phyloP scores from a whole-genome alignment of 768 basidiomycete genomes.

The Boletus huronensis region DNA sequence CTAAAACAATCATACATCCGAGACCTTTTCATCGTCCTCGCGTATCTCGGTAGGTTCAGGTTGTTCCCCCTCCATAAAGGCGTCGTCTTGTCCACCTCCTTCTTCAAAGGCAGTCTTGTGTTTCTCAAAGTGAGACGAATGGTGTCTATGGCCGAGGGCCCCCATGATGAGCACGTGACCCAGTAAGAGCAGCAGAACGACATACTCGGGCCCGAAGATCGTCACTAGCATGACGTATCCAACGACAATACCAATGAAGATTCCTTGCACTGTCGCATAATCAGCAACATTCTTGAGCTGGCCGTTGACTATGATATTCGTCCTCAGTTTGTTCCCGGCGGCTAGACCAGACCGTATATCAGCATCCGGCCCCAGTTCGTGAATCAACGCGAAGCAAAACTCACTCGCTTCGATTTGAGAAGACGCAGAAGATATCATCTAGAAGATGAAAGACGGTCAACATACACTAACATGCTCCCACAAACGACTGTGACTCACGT shows the following conservation, averaged over 20 bases:
- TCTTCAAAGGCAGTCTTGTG: conserved; percentile 76
- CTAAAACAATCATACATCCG: conserved; percentile 10
- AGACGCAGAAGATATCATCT: conserved; percentile 69
- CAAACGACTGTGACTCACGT: conserved; percentile 32
- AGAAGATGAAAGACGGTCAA: not conserved
- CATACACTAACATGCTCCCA: not conserved
- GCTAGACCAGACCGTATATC: conserved; percentile 33
- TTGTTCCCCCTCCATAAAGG: conserved; percentile 27
- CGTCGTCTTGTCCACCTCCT: conserved; percentile 59
- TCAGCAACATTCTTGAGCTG: conserved; percentile 44
- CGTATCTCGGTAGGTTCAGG: not conserved
- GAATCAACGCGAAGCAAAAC: not conserved
- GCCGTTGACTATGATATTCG: conserved; percentile 44
- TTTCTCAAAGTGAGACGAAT: conserved; percentile 81
- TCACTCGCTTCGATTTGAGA: conserved; percentile 45
- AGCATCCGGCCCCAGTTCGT: not conserved
- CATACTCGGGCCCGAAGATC: conserved; percentile 75
- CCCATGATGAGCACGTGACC: not conserved
- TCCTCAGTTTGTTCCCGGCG: conserved; percentile 54
- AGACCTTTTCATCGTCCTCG: conserved; percentile 21
- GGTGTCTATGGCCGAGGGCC: conserved; percentile 46
- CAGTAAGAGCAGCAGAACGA: conserved; percentile 7
- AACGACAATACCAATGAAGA: conserved; percentile 79
- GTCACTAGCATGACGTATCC: conserved; percentile 74
- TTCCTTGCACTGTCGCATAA: conserved; percentile 82